phyloP scores from a whole-genome alignment of 495 filamentous ascomycete species.

The Massariosphaeria phaeospora region DNA sequence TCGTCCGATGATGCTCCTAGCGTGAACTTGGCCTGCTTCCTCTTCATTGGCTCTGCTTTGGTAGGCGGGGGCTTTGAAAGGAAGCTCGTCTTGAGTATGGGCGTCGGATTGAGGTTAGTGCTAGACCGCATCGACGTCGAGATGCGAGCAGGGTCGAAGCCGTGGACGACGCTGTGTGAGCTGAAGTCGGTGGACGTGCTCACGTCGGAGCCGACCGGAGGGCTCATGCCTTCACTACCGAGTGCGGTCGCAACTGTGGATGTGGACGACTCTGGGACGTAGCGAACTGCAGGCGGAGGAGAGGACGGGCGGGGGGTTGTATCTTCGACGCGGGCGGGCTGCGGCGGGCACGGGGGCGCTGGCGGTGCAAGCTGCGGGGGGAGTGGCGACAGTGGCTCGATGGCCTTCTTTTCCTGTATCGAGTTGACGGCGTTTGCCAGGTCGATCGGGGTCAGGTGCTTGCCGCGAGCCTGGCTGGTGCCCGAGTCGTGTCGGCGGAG shows the following conservation, averaged over 20 bases:
- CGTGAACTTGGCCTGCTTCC: conserved; percentile 65
- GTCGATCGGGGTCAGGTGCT: conserved; percentile 83
- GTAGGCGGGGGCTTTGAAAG: conserved; percentile 43
- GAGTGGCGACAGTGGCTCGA: conserved; percentile 52
- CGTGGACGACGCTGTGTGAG: conserved; percentile 74
- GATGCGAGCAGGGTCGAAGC: conserved; percentile 75
- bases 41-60: conserved; percentile 45
- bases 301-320: conserved; percentile 35
- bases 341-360: not conserved
- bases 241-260: conserved; percentile 39
- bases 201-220: conserved; percentile 33
- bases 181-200: conserved; percentile 48
- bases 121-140: conserved; percentile 68
- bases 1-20: conserved; percentile 78
- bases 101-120: conserved; percentile 49
- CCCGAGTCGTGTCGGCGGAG: conserved; percentile 52
- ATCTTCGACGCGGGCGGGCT: conserved; percentile 39
- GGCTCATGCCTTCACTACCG: conserved; percentile 29
- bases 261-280: conserved; percentile 38
- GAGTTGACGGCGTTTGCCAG: conserved; percentile 87
- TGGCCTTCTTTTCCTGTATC: conserved; percentile 70
- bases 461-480: conserved; percentile 61
- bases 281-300: conserved; percentile 16
- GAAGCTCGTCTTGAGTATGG: conserved; percentile 35
- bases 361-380: conserved; percentile 43